Conservation (phyloP, 129 eudicot species). For the Escallonia herrerae region DNA sequence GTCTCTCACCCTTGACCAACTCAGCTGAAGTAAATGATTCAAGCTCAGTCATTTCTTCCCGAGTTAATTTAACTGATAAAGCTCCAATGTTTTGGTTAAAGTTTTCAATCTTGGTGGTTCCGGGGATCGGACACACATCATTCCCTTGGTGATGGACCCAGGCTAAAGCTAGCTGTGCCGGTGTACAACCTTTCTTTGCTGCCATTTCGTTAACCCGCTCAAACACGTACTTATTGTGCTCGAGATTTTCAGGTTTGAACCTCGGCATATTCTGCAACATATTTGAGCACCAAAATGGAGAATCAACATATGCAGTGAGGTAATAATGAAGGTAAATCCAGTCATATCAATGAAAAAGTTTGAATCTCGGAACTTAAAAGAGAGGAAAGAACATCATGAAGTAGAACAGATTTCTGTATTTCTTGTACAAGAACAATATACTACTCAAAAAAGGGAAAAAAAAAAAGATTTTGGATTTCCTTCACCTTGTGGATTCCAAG, state of each 20-base stretch:
- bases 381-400: not conserved
- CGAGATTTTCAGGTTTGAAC: conserved; percentile 15
- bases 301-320: not conserved
- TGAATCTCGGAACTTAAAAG: not conserved
- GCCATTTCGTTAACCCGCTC: conserved; percentile 19
- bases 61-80: conserved; percentile 17
- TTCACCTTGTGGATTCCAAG: no score
- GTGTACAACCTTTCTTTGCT: not conserved
- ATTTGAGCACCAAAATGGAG: not conserved
- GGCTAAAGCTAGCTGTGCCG: conserved; percentile 24
- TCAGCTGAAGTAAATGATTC: conserved; percentile 22
- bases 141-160: conserved; percentile 22
- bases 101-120: not conserved
- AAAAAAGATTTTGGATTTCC: no score
- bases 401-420: not conserved
- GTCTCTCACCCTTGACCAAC: conserved; percentile 16
- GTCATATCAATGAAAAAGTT: not conserved
- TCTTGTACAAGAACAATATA: not conserved
- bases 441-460: no score
- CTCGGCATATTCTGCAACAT: conserved; percentile 14
- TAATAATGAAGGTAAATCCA: not conserved
- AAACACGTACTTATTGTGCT: conserved; percentile 20
- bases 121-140: conserved; percentile 4
- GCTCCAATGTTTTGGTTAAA: conserved; percentile 21
- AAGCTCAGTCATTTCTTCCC: conserved; percentile 24